Conservation (phyloP, 129 eudicot genomes). For the Logfia minima region DNA sequence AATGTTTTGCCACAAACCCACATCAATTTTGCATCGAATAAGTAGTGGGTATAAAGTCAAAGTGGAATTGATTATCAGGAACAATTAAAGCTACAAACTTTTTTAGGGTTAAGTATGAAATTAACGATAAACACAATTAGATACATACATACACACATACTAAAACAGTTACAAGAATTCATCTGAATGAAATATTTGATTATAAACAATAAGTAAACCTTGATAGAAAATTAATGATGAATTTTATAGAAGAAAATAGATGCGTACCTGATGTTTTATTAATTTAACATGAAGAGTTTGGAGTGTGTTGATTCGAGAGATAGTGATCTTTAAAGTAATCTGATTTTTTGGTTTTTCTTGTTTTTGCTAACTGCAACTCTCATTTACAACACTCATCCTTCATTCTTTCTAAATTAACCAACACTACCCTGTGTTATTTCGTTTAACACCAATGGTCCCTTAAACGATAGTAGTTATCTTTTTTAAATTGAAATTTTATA, state of each 20-base stretch:
- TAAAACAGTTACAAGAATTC: no score
- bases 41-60: not conserved
- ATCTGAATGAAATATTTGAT: not conserved
- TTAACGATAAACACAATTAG: not conserved
- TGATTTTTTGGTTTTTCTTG: not conserved
- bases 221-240: not conserved
- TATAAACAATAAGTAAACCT: no score
- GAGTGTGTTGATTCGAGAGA: not conserved
- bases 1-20: not conserved
- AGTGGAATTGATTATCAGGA: not conserved
- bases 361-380: not conserved
- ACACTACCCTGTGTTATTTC: not conserved
- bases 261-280: not conserved
- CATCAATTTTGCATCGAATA: not conserved
- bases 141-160: not conserved
- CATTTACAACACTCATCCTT: not conserved
- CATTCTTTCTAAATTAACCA: not conserved
- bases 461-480: not conserved
- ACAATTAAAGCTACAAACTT: not conserved
- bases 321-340: not conserved
- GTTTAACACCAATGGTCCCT: not conserved
- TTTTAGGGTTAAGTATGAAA: not conserved
- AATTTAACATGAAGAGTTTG: not conserved
- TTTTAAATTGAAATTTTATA: no score
- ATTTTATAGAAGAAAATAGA: not conserved